Percentiles rank a stretch among this genome's conserved stretches.
Conservation (phyloP, 345 rosid genomes). For the Ricinus communis region DNA sequence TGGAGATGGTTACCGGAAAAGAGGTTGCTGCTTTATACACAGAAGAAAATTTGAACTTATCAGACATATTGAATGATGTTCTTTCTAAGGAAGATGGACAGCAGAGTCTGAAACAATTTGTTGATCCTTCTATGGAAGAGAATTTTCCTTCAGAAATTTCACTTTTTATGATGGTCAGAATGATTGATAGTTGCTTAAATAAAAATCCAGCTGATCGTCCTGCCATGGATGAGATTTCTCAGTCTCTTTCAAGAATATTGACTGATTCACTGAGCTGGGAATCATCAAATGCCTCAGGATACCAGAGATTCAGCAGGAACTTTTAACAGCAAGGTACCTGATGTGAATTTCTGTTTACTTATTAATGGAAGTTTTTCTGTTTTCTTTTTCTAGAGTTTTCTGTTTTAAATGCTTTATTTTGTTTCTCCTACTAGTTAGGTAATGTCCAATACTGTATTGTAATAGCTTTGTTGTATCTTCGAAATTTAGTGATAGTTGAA, state of each 20-base stretch:
- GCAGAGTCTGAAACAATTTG: constrained; percentile 27
- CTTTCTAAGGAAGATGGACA: constrained; percentile 28
- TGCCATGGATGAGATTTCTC: constrained; percentile 56
- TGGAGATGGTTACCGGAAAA: constrained; percentile 68
- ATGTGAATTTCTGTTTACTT: background rate
- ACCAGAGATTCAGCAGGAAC: constrained; percentile 13
- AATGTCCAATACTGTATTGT: background rate
- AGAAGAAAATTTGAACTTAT: constrained; percentile 32
- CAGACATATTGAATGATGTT: constrained; percentile 26
- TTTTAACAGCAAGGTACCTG: constrained; percentile 1
- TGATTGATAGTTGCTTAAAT: constrained; percentile 56
- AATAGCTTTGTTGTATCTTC: background rate
- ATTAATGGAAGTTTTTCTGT: background rate
- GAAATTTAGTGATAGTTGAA: background rate
- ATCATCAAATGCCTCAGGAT: constrained; percentile 21
- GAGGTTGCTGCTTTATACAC: constrained; percentile 42
- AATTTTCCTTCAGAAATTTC: constrained; percentile 45
- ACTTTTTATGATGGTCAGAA: constrained; percentile 32
- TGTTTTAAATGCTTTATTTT: background rate
- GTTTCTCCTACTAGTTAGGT: too few species aligned
- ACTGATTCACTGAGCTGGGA: constrained; percentile 39
- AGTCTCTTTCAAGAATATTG: constrained; percentile 51
- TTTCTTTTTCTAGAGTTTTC: background rate
- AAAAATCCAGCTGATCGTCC: constrained; percentile 65
- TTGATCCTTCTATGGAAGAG: constrained; percentile 46